These are phyloP conservation scores for Gyromitra esculenta DNA, from an alignment of 2,329 filamentous ascomycete genomes.

Conservation along the genomic window DNA sequence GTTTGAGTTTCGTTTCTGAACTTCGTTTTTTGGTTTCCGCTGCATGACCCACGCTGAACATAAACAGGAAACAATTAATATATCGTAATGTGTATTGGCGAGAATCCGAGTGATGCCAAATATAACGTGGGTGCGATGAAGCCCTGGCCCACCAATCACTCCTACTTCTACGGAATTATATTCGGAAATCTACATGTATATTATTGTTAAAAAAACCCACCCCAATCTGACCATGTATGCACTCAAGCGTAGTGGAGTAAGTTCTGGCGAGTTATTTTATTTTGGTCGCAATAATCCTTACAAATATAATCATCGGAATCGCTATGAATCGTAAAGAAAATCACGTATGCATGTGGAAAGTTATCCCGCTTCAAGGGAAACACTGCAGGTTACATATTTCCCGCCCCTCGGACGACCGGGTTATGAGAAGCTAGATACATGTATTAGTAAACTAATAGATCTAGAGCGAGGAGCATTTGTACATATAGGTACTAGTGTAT, in stretches of 20 bases:
- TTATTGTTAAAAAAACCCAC: background rate
- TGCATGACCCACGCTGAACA: background rate
- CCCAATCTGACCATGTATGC: background rate
- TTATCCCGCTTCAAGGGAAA: conserved; percentile 27
- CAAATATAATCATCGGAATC: conserved; percentile 29
- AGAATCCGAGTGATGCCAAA: background rate
- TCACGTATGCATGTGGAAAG: background rate
- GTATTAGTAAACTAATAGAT: background rate
- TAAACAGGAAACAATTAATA: conserved; percentile 7
- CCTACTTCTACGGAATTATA: background rate
- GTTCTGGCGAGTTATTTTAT: background rate
- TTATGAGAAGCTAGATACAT: conserved; percentile 2
- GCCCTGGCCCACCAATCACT: background rate
- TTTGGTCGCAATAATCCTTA: conserved; percentile 21
- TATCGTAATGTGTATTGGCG: background rate
- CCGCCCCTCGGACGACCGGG: conserved; percentile 30
- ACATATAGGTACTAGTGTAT: background rate
- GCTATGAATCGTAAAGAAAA: conserved; percentile 15
- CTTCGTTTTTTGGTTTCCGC: background rate
- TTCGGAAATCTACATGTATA: background rate
- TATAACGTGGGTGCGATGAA: background rate
- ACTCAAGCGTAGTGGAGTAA: background rate
- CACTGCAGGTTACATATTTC: conserved; percentile 15
- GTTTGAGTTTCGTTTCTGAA: background rate
- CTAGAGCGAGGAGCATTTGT: background rate